Evolutionary conservation across 2,329 filamentous ascomycete genomes (phyloP).

Genomic region (Nothophaeocryptopus gaeumannii): DNA sequence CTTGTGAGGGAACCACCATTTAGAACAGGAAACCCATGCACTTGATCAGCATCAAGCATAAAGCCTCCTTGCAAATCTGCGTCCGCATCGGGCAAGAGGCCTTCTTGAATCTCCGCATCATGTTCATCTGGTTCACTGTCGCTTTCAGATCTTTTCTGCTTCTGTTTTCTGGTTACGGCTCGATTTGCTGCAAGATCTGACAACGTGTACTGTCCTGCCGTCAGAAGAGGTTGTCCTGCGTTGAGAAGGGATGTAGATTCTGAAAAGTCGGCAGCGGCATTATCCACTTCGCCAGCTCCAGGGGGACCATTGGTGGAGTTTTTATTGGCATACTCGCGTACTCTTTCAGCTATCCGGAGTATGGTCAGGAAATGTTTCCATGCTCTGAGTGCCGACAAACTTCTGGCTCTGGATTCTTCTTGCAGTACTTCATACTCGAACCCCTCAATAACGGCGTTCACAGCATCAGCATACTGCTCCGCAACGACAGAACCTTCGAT

Average conservation of each 20-base stretch:
- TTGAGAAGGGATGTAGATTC: neutral
- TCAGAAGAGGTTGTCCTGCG: constrained; percentile 16
- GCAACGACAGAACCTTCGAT: constrained; percentile 76
- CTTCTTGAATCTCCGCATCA: neutral
- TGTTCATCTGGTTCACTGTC: constrained; percentile 8
- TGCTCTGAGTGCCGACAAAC: constrained; percentile 49
- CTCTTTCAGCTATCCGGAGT: constrained; percentile 67
- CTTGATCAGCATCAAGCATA: no score
- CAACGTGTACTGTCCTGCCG: constrained; percentile 25
- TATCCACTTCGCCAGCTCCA: constrained; percentile 6
- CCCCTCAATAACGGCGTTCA: constrained; percentile 65
- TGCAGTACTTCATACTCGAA: constrained; percentile 65
- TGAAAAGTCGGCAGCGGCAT: constrained; percentile 9
- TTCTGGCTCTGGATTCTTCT: constrained; percentile 57
- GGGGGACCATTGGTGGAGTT: neutral
- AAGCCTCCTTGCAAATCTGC: no score
- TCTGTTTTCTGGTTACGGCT: neutral
- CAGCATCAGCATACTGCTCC: constrained; percentile 66
- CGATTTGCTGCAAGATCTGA: constrained; percentile 14
- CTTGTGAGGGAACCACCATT: no score
- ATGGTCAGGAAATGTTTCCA: constrained; percentile 62
- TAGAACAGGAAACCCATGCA: no score
- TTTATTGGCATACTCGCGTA: constrained; percentile 55
- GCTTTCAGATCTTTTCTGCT: constrained; percentile 2
- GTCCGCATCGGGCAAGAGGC: neutral